Conservation (phyloP, 108 stramenopile species). For the Skeletonema menzelii region DNA sequence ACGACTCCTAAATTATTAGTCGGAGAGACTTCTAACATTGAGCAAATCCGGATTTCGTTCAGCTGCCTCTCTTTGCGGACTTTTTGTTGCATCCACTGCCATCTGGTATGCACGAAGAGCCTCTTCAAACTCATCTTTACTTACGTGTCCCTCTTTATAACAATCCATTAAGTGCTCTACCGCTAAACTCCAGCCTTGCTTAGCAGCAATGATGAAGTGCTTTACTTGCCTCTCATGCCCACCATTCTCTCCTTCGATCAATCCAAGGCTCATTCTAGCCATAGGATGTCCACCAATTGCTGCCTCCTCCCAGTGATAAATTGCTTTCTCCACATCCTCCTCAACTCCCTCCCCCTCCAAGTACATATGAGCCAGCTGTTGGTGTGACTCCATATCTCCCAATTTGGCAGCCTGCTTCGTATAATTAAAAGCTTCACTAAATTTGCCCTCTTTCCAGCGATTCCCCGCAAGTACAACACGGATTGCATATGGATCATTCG, state of each 20-base stretch:
- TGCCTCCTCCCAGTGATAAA: neutral
- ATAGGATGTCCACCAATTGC: neutral
- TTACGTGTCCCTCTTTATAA: neutral
- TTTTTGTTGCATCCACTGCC: constrained; percentile 2
- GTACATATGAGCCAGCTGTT: neutral
- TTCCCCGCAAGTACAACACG: neutral
- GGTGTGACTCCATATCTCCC: neutral
- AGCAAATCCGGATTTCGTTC: neutral
- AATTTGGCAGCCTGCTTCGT: neutral
- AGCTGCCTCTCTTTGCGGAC: neutral
- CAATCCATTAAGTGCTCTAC: neutral
- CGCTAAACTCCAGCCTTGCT: neutral
- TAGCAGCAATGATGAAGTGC: neutral
- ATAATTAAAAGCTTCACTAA: neutral
- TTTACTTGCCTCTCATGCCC: neutral
- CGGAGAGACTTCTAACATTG: neutral
- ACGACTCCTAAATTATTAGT: too few species aligned
- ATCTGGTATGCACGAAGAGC: neutral
- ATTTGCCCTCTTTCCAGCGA: neutral
- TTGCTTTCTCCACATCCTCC: neutral
- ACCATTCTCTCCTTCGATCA: neutral
- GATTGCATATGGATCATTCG: neutral
- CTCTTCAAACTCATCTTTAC: neutral
- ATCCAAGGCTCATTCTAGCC: neutral
- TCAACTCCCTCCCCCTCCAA: neutral